Evolutionary conservation across 306 rosid genomes (phyloP), one percentile per base, ranked within the genome.

Genomic region (Vigna mungo): DNA sequence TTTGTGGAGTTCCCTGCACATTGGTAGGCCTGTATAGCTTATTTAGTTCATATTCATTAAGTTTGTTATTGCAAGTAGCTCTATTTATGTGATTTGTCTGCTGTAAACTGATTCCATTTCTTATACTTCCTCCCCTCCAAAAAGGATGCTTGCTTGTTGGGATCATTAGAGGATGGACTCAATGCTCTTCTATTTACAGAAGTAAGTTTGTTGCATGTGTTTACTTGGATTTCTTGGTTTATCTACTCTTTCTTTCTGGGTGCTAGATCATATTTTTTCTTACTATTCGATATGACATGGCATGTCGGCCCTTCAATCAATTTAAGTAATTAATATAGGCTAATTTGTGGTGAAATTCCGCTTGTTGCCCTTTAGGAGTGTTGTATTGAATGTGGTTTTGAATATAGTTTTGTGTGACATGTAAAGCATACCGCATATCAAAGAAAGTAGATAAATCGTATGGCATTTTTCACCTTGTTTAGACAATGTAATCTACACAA

Each of bases 141-240:
- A 66, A 87, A 95, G 98, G 97, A 95, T 81, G 84, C 87, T 6
- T 70, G 81, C 72, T 70, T 92, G 67, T 80, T 92, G 86, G 90
- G 85, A 83, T 89, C 98, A 39, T 82, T 95, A 87, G 98, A 92
- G 85, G 96, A 92, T 84, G 98, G 98, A 71, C 95, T 95, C 62
- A 89, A 83, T 77, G 92, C 97, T 81, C 95, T 95, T 71, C 81
- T 95, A 68, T 84, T 89, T 80, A 83, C 90, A 37, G 98, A 95
- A 87, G 98, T 95, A 87, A 88, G 96, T 85, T 43, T 53, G 47
- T 74, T 81, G 55, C 55, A 32, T 39, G 8, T 37, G 44, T 59
- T 59, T 48, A 56, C 59, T 82, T 56, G 70, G 59, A 79, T 60
- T 74, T 73, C 53, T 66, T 55, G 71, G 43, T 68, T 81, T 70